A percentile compares a stretch with the other conserved stretches of the same genome.
Evolutionary conservation across 441 rosid genomes (phyloP).

Genomic region (California macrophylla): DNA sequence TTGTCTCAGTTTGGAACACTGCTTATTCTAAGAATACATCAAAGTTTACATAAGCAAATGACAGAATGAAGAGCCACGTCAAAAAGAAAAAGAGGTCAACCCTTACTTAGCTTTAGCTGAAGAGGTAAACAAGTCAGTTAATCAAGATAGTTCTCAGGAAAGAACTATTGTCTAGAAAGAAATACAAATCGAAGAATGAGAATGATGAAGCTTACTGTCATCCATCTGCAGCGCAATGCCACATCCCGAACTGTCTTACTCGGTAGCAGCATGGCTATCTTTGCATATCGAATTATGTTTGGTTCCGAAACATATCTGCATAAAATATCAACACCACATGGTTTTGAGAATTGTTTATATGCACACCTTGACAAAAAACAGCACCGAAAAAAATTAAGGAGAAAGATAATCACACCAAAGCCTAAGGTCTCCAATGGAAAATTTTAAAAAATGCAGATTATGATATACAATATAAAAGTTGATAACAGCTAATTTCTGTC

Average conservation of each 20-base stretch:
- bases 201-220: slow-evolving; percentile 19
- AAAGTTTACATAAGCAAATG: not conserved
- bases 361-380: no score
- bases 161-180: not conserved
- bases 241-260: slow-evolving; percentile 26
- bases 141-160: not conserved
- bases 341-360: not conserved
- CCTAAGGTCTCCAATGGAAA: not conserved
- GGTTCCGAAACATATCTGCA: slow-evolving; percentile 21
- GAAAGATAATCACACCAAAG: not conserved
- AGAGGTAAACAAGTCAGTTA: not conserved
- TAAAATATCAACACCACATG: not conserved
- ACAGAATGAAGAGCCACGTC: not conserved
- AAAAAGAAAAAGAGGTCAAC: not conserved
- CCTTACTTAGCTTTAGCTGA: not conserved
- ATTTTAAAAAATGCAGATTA: no score
- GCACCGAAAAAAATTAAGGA: no score
- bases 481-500: not conserved
- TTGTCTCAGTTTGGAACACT: not conserved
- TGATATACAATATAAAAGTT: not conserved
- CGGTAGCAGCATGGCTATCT: slow-evolving; percentile 23
- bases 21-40: not conserved
- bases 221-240: slow-evolving; percentile 27
- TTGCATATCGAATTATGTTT: slow-evolving; percentile 21
- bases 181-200: not conserved